phyloP scores from a whole-genome alignment of 2,329 filamentous ascomycete species.

The Xylaria digitata region DNA sequence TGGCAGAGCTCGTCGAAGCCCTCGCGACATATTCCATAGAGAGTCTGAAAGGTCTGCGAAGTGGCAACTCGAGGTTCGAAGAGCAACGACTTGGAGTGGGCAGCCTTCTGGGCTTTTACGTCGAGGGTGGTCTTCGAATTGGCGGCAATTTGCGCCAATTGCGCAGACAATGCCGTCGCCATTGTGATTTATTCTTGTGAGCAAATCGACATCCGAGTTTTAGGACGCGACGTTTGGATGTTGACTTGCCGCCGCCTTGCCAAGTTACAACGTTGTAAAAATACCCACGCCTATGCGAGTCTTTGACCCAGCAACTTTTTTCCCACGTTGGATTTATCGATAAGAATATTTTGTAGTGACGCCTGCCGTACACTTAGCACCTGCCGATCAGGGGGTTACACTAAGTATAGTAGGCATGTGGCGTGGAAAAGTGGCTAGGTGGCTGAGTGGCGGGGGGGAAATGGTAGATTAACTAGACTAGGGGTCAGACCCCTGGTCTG shows the following conservation, averaged over 20 bases:
- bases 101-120: slow-evolving; percentile 89
- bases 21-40: slow-evolving; percentile 87
- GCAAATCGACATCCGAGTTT: slow-evolving; percentile 29
- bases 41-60: slow-evolving; percentile 87
- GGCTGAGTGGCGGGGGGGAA: no score
- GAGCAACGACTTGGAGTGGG: slow-evolving; percentile 93
- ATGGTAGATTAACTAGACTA: no score
- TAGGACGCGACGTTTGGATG: slow-evolving; percentile 8
- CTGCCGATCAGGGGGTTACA: neutral
- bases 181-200: slow-evolving; percentile 59
- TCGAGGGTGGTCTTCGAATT: slow-evolving; percentile 92
- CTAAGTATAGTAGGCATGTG: no score
- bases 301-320: slow-evolving; percentile 38
- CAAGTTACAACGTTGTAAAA: slow-evolving; percentile 3
- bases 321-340: slow-evolving; percentile 34
- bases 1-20: slow-evolving; percentile 92
- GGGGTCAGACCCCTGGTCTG: no score
- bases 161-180: slow-evolving; percentile 88
- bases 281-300: slow-evolving; percentile 14
- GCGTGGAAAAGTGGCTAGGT: no score
- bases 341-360: slow-evolving; percentile 15
- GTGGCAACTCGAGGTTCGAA: slow-evolving; percentile 88
- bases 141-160: slow-evolving; percentile 91
- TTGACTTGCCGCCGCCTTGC: slow-evolving; percentile 13
- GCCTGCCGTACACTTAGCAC: slow-evolving; percentile 10